A percentile compares a stretch with the other conserved stretches of the same genome.
Conservation (phyloP, 352 stramenopile genomes). For the Pythium scleroteichum region DNA sequence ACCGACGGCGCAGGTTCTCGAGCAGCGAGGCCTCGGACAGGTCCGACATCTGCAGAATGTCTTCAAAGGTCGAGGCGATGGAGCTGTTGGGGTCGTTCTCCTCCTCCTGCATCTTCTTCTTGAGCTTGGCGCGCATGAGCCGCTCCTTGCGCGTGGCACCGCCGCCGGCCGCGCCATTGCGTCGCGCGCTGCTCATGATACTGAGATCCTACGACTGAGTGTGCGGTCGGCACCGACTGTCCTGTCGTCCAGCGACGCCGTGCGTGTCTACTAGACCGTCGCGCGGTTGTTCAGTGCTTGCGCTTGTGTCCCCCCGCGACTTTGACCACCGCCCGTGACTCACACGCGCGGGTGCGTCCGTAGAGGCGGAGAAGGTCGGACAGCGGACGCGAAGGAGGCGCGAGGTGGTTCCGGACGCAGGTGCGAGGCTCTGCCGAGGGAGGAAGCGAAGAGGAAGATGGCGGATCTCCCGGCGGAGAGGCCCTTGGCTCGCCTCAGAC, state of each 20-base stretch:
- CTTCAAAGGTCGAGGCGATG: slow-evolving; percentile 66
- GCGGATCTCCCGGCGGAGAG: neutral
- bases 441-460: slow-evolving; percentile 1
- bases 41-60: slow-evolving; percentile 90
- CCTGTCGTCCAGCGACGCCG: too few relatives aligned
- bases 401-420: too few relatives aligned
- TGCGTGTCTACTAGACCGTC: slow-evolving; percentile 4
- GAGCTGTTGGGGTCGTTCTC: slow-evolving; percentile 41
- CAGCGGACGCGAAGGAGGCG: neutral
- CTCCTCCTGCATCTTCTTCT: slow-evolving; percentile 84
- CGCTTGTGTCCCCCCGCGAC: slow-evolving; percentile 34
- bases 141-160: slow-evolving; percentile 78
- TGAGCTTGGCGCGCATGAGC: slow-evolving; percentile 83
- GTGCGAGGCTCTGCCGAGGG: neutral
- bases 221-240: neutral
- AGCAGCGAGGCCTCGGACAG: slow-evolving; percentile 90
- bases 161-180: slow-evolving; percentile 32
- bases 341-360: neutral
- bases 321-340: slow-evolving; percentile 29
- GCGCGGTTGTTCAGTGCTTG: slow-evolving; percentile 21
- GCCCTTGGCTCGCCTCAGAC: neutral
- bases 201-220: neutral
- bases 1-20: slow-evolving; percentile 86
- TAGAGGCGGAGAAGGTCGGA: neutral
- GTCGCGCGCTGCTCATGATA: slow-evolving; percentile 18